Percentiles rank a stretch among this genome's conserved stretches.
Evolutionary conservation across 345 rosid species (phyloP).

Genomic region (Euphorbia pulcherrima): DNA sequence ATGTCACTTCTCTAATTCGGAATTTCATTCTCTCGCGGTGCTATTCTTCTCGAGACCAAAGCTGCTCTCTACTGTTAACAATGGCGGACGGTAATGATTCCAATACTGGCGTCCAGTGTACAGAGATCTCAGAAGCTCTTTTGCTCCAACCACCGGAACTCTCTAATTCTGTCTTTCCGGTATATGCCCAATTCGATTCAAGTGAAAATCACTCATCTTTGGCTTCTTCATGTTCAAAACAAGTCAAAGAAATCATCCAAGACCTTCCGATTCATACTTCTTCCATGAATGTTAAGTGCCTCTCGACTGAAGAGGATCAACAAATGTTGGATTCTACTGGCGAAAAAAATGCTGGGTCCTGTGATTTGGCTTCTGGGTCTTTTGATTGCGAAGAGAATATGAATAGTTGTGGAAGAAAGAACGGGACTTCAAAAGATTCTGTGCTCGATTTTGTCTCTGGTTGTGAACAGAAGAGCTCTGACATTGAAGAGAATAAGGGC

Average conservation of each 20-base stretch:
- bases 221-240: conserved; percentile 17
- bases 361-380: conserved; percentile 28
- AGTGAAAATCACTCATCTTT: conserved; percentile 13
- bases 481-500: conserved; percentile 14
- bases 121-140: conserved; percentile 18
- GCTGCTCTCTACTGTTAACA: not conserved
- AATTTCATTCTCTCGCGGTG: not conserved
- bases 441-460: conserved; percentile 15
- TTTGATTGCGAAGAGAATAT: not conserved
- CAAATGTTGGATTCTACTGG: conserved; percentile 12
- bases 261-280: conserved; percentile 19
- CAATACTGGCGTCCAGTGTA: conserved; percentile 11
- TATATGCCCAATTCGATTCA: conserved; percentile 3
- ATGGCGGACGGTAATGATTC: conserved; percentile 20
- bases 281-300: conserved; percentile 26
- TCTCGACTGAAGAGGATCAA: conserved; percentile 28
- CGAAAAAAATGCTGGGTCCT: conserved; percentile 12
- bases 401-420: conserved; percentile 19
- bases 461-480: not conserved
- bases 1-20: not conserved
- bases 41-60: not conserved
- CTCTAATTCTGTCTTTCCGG: conserved; percentile 6
- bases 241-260: conserved; percentile 15
- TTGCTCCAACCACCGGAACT: conserved; percentile 1
- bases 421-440: conserved; percentile 7